Conservation (phyloP, 257 asterid genomes). For the Gentiana straminea region DNA sequence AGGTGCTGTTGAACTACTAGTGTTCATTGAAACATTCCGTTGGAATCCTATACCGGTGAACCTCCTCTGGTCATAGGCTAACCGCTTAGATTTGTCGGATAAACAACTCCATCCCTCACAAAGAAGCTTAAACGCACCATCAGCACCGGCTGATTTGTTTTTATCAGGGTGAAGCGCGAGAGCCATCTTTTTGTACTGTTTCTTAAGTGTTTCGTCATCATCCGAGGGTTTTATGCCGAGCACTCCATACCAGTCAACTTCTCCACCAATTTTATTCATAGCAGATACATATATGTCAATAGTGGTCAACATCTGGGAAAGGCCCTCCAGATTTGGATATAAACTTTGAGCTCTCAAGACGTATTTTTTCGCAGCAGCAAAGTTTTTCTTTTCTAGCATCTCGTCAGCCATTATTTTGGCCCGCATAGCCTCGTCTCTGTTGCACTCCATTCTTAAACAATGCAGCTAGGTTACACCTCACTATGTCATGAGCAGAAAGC, state of each 20-base stretch:
- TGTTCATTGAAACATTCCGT: conserved; percentile 30
- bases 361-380: conserved; percentile 49
- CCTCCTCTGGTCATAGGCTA: conserved; percentile 54
- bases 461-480: conserved; percentile 12
- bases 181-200: conserved; percentile 61
- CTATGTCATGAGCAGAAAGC: conserved; percentile 12
- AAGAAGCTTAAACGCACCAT: conserved; percentile 60
- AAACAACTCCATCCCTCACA: conserved; percentile 68
- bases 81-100: conserved; percentile 52
- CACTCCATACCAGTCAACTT: conserved; percentile 65
- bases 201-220: conserved; percentile 52
- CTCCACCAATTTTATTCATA: conserved; percentile 51
- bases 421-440: conserved; percentile 60
- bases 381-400: conserved; percentile 49
- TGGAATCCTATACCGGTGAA: conserved; percentile 26
- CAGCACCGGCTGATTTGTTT: conserved; percentile 53
- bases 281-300: conserved; percentile 53
- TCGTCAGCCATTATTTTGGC: conserved; percentile 54
- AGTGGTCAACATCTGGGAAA: conserved; percentile 49
- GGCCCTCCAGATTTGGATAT: conserved; percentile 49
- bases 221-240: conserved; percentile 53
- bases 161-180: conserved; percentile 82
- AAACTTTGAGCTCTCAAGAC: conserved; percentile 54
- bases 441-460: conserved; percentile 55
- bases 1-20: conserved; percentile 39